Evolutionary conservation across 2,329 filamentous ascomycete species (phyloP), one percentile per base, ranked within the genome.

Genomic region (Fusarium nematophilum): DNA sequence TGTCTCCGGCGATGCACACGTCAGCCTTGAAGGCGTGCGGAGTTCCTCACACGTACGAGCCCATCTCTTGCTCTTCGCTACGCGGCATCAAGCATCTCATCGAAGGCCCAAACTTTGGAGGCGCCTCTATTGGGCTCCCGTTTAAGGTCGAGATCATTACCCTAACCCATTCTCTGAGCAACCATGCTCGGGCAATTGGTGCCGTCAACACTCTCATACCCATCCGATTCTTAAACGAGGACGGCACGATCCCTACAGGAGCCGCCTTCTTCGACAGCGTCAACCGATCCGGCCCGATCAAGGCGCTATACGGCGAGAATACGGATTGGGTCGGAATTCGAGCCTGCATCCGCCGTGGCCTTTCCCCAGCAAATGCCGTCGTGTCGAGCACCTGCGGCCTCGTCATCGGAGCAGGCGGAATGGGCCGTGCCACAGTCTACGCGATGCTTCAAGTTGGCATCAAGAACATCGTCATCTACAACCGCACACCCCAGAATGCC

Each of bases 321-420:
- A 93, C 90, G 0, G 90, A 93, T 71, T 93, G 90, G 88, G 89
- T 92, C 27, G 90, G 90, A 5, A 90, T 93, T 34, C 80, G 88
- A 47, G 89, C 88, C 3, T 92, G 89, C 68, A 84, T 93, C 34
- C 83, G 87, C 6, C 82, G 89, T 26, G 90, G 90, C 2, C 78
- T 93, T 2, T 92, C 90, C 1, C 90, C 90, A 0, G 88, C 89
- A 4, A 90, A 90, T 58, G 86, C 84, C 2, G 82, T 89, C 0
- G 80, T 85, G 3, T 78, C 83, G 0, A 79, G 75, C 9, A 83
- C 81, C 3, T 83, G 79, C 2, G 86, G 83, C 0, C 76, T 90
- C 11, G 81, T 90, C 17, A 82, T 90, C 25, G 87, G 87, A 23
- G 86, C 87, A 2, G 87, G 87, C 6, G 90, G 91, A 6, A 93